Evolutionary conservation across 305 asterid genomes (phyloP).

Genomic region (Solanum hybrid): DNA sequence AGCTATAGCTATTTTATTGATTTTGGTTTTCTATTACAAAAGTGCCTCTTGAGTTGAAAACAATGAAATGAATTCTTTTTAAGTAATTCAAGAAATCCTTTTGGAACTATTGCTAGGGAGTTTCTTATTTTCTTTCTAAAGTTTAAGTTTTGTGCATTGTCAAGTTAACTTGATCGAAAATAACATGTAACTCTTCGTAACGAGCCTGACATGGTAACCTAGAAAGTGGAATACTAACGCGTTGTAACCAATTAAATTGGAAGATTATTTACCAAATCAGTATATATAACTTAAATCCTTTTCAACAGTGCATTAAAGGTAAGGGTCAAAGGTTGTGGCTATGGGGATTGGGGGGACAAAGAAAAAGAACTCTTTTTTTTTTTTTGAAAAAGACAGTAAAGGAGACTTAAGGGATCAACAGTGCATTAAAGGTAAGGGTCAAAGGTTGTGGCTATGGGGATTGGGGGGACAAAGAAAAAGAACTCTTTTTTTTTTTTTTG

Average conservation of each 20-base stretch:
- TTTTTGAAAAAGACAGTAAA: background rate
- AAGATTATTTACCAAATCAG: background rate
- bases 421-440: background rate
- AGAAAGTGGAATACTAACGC: background rate
- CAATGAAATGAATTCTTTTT: background rate
- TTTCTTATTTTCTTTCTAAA: background rate
- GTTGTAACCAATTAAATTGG: background rate
- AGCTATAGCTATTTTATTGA: background rate
- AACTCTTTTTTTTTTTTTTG: background rate
- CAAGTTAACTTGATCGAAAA: background rate
- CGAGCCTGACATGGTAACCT: background rate
- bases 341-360: background rate
- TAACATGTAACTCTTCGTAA: background rate
- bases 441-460: background rate
- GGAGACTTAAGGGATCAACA: background rate
- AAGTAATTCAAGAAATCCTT: background rate
- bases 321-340: background rate
- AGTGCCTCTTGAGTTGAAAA: background rate
- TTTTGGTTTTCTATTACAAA: background rate
- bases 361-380: background rate
- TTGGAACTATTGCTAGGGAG: background rate
- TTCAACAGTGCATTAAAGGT: background rate
- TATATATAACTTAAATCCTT: background rate
- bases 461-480: background rate
- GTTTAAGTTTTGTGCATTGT: background rate